Conservation (phyloP, 2,329 filamentous ascomycete species). For the Colletotrichum sp. region DNA sequence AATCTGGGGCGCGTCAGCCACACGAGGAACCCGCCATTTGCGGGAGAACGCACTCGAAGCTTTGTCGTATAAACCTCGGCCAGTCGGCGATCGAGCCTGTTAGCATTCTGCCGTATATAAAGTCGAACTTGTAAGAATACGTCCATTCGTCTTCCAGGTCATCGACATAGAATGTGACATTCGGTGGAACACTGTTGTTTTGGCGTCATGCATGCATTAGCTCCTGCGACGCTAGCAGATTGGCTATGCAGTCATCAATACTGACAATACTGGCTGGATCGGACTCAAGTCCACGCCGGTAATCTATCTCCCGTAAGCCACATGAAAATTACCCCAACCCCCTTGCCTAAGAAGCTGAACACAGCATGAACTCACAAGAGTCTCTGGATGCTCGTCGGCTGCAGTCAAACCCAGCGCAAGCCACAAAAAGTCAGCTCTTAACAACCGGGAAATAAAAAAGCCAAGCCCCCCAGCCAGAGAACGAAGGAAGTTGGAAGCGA, state of each 20-base stretch:
- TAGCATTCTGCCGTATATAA: constrained; percentile 45
- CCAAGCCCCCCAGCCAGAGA: background rate
- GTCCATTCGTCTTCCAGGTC: constrained; percentile 47
- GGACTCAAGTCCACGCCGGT: constrained; percentile 48
- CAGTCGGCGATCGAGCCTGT: constrained; percentile 38
- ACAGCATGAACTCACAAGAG: constrained; percentile 25
- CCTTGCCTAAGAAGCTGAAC: background rate
- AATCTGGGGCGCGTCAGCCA: constrained; percentile 15
- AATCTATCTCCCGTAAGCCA: constrained; percentile 24
- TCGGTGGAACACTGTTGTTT: constrained; percentile 44
- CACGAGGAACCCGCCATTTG: background rate
- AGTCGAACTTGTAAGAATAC: constrained; percentile 42
- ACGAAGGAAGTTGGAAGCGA: background rate
- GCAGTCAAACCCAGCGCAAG: background rate
- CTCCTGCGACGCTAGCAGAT: background rate
- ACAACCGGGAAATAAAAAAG: background rate
- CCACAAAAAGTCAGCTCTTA: background rate
- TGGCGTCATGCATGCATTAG: background rate
- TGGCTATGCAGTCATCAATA: background rate
- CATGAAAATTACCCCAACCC: too few relatives aligned
- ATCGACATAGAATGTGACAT: constrained; percentile 53
- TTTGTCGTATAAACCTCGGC: constrained; percentile 40
- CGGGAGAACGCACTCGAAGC: constrained; percentile 30
- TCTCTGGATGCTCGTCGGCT: constrained; percentile 34
- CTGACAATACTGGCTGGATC: constrained; percentile 42